Conservation (phyloP, 2,329 filamentous ascomycete species). For the Thelonectria rubi region DNA sequence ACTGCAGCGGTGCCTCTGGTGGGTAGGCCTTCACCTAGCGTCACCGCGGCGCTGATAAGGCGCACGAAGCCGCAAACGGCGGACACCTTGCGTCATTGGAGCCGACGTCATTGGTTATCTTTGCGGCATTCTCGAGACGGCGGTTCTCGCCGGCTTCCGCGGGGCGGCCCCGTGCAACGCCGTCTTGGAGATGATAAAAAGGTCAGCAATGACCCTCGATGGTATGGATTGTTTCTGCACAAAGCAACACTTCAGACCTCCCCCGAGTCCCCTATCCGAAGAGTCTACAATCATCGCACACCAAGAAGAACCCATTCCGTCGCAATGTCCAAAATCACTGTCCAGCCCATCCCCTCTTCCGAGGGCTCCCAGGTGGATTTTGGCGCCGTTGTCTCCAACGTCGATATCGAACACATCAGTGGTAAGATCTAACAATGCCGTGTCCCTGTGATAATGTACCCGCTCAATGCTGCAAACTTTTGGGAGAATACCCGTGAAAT, state of each 20-base stretch:
- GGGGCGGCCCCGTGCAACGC: not conserved
- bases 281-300: not conserved
- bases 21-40: not conserved
- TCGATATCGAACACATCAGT: slow-evolving; percentile 69
- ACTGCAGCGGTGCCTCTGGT: not conserved
- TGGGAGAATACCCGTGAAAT: slow-evolving; percentile 66
- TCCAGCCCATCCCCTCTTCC: slow-evolving; percentile 51
- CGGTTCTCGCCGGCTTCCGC: slow-evolving; percentile 24
- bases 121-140: slow-evolving; percentile 4
- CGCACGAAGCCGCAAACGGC: not conserved
- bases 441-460: slow-evolving; percentile 3
- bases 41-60: slow-evolving; percentile 15
- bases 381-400: slow-evolving; percentile 66
- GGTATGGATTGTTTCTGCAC: not conserved
- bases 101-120: slow-evolving; percentile 5
- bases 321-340: slow-evolving; percentile 41
- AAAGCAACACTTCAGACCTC: not conserved
- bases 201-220: not conserved
- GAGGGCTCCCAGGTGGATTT: slow-evolving; percentile 61
- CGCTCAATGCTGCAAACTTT: slow-evolving; percentile 27
- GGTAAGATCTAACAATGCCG: slow-evolving; percentile 55
- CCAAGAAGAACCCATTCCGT: too few relatives aligned
- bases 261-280: too few relatives aligned
- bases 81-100: not conserved
- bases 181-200: slow-evolving; percentile 10